A percentile compares a stretch with the other conserved stretches of the same genome.
Conservation (phyloP, 768 basidiomycete species). For the Hericium coralloides region DNA sequence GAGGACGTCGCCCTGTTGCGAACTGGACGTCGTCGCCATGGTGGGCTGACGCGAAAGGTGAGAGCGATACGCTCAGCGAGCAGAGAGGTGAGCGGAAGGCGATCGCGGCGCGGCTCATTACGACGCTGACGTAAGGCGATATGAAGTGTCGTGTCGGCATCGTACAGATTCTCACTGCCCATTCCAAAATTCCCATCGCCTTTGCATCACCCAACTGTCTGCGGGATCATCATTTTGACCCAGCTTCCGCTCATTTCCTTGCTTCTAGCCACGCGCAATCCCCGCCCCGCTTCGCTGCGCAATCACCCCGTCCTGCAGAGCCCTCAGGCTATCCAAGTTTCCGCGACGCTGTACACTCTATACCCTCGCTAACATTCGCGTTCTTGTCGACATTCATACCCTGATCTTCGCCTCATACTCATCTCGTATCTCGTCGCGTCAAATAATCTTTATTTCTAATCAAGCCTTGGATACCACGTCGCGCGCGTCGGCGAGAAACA, state of each 20-base stretch:
- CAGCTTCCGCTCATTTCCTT: no score
- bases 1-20: slow-evolving; percentile 52
- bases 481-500: not conserved
- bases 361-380: not conserved
- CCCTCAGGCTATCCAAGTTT: not conserved
- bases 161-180: not conserved
- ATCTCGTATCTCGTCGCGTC: not conserved
- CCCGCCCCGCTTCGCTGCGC: no score
- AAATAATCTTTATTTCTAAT: not conserved
- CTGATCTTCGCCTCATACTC: not conserved
- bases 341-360: not conserved
- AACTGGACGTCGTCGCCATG: slow-evolving; percentile 56
- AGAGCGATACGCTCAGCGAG: not conserved
- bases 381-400: not conserved
- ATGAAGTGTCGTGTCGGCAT: no score
- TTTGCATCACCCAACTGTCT: not conserved
- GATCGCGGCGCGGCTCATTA: no score
- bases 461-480: not conserved
- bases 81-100: not conserved
- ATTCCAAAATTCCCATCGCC: not conserved
- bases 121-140: not conserved
- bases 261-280: no score
- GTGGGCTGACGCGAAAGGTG: slow-evolving; percentile 6
- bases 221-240: no score
- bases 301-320: not conserved